Evolutionary conservation across 1,139 yeast species (phyloP), one percentile per base, ranked within the genome.

Genomic region (Diutina siamensis): DNA sequence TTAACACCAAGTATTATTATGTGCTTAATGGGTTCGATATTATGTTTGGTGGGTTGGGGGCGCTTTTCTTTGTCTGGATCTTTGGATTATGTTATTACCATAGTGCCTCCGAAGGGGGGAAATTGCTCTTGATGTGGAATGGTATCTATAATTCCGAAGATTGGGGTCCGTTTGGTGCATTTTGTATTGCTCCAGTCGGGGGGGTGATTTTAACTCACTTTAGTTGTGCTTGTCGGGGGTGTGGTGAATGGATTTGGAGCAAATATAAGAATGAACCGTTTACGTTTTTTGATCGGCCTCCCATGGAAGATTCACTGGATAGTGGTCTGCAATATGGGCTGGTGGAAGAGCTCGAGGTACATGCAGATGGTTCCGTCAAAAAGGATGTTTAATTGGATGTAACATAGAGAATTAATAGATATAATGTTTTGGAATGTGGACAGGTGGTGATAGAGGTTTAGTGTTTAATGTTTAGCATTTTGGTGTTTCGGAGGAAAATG

Each of bases 121-220:
- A 73, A 51, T 69, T 88, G 44, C 60, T 83, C 48, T 71, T 88
- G 49, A 64, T 83, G 44, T 77, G 84, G 76, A 78, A 86, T 52
- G 97, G 97, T 46, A 65, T 89, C 36, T 89, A 89, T 59, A 68
- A 74, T 49, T 64, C 74, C 13, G 76, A 74, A 47, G 97, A 89
- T 60, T 89, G 97, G 97, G 86, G 94, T 56, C 80, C 95, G 0
- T 89, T 88, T 64, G 97, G 95, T 28, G 96, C 97, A 1, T 88
- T 88, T 63, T 94, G 85, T 5, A 84, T 81, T 52, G 94, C 97
- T 1, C 96, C 97, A 3, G 72, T 81, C 45, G 94, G 94, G 18
- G 88, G 94, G 18, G 54, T 88, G 2, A 51, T 82, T 2, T 67
- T 81, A 50, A 80, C 86, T 1, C 61, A 74, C 19, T 55, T 68